Base-by-base conservation (phyloP, 371 early-diverging fungal genomes). In the Nematocida sp. region DNA sequence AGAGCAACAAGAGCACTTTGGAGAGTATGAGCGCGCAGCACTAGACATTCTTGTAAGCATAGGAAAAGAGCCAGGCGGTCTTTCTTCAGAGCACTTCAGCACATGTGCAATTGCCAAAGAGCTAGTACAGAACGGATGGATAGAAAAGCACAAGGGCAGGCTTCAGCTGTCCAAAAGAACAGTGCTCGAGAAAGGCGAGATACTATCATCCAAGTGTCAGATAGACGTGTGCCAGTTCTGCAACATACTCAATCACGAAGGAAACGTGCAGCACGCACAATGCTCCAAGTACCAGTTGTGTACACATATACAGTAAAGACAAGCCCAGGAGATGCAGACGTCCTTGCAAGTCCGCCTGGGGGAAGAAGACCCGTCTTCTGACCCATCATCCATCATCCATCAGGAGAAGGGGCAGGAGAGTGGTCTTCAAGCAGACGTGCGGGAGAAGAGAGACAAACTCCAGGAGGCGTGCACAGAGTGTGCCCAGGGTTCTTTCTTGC, bases 131-230 rank as follows among this genome's bases (percentile, higher is more conserved):
- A 32, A 60, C 3, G 27, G 37, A 19, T 70, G 74, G 74, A 49
- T 70, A n/a, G 36, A 43, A 23, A 19, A 43, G 27, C 43, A 50
- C 4, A 31, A 50, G 46, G n/a, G 36, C 13, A n/a, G 15, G 8
- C n/a, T 56, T 25, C 4, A 32, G 8, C 74, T 60, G 25, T 49
- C 74, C 27, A 70, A 70, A 52, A 58, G 74, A 70, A 31, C 56
- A 2, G 23, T 32, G 23, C 15, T 57, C 17, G 74, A 70, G 32
- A 70, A 70, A n/a, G 38, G 41, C 21, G 15, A 50, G 8, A 38
- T 41, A 38, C 56, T 70, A 4, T 60, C 74, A 4, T 31, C 37
- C 0, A 50, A 45, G 19, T 25, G 56, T 25, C 19, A n/a, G 8
- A 50, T 50, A 17, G 27, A 45, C 5, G 23, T 46, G 5, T 70